Evolutionary conservation across 2,329 filamentous ascomycete genomes (phyloP).

Genomic region (Botrytis paeoniae): DNA sequence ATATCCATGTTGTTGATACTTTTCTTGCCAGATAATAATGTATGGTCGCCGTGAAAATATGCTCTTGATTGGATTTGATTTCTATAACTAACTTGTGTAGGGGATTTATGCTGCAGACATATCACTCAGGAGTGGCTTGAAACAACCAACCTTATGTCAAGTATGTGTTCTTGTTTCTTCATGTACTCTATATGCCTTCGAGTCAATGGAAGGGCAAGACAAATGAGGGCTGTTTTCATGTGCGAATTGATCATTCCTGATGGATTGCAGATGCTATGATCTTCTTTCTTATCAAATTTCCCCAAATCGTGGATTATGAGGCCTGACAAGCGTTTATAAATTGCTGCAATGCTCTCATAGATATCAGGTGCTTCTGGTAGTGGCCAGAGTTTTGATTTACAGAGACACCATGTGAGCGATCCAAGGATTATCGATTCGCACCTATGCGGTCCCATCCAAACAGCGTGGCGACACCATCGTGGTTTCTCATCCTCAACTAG

Average conservation of each 20-base stretch:
- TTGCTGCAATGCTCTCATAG: not conserved
- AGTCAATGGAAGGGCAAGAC: not conserved
- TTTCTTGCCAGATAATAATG: constrained; percentile 93
- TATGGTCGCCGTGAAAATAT: constrained; percentile 96
- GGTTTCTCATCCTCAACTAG: not conserved
- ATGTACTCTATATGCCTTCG: not conserved
- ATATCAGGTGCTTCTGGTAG: not conserved
- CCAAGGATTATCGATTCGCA: not conserved
- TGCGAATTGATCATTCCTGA: not conserved
- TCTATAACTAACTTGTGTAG: not conserved
- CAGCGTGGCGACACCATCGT: not conserved
- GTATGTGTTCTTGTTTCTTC: not conserved
- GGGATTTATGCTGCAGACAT: not conserved
- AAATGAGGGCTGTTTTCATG: not conserved
- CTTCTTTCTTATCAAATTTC: not conserved
- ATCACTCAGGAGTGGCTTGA: not conserved
- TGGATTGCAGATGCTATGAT: not conserved
- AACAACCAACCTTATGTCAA: not conserved
- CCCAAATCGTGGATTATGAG: not conserved
- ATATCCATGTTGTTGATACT: constrained; percentile 99
- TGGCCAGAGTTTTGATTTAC: not conserved
- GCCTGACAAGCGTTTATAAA: not conserved
- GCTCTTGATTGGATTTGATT: not conserved
- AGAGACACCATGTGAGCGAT: not conserved
- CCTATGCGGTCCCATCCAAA: not conserved